These are phyloP conservation scores for Aspergillus kassunensis DNA, from an alignment of 495 filamentous ascomycete species.

Conservation along the genomic window DNA sequence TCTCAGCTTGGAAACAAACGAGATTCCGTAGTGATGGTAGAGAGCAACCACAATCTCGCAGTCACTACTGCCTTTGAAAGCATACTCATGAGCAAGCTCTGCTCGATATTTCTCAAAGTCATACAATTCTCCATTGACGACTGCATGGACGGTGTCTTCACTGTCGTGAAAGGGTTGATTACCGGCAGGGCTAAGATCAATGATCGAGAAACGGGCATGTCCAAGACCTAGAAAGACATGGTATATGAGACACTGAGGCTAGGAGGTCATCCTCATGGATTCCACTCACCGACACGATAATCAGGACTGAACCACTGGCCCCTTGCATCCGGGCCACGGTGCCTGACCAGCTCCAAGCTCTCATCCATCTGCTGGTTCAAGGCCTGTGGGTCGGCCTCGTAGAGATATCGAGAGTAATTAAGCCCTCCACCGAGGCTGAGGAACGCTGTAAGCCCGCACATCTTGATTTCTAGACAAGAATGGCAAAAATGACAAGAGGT, in stretches of 20 bases:
- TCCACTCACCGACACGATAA: constrained; percentile 27
- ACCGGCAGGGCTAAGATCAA: constrained; percentile 44
- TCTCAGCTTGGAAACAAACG: constrained; percentile 42
- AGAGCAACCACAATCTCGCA: constrained; percentile 49
- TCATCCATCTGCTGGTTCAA: constrained; percentile 8
- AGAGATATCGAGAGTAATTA: background rate
- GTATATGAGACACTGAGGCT: background rate
- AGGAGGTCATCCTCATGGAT: background rate
- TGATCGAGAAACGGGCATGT: constrained; percentile 48
- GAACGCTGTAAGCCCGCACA: constrained; percentile 11
- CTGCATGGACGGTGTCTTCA: constrained; percentile 40
- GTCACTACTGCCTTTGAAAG: constrained; percentile 40
- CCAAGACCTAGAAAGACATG: constrained; percentile 25
- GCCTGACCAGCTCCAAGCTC: constrained; percentile 36
- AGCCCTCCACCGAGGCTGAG: constrained; percentile 1
- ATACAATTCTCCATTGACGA: constrained; percentile 56
- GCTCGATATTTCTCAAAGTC: constrained; percentile 40
- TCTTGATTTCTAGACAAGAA: background rate
- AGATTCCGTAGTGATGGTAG: constrained; percentile 43
- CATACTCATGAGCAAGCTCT: constrained; percentile 30
- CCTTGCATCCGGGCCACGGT: constrained; percentile 46
- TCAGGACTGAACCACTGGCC: constrained; percentile 45
- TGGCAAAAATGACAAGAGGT: background rate
- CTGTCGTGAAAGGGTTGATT: constrained; percentile 44
- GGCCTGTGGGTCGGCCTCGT: background rate